phyloP scores from a whole-genome alignment of 129 eudicot genomes.

The Lactuca saligna region DNA sequence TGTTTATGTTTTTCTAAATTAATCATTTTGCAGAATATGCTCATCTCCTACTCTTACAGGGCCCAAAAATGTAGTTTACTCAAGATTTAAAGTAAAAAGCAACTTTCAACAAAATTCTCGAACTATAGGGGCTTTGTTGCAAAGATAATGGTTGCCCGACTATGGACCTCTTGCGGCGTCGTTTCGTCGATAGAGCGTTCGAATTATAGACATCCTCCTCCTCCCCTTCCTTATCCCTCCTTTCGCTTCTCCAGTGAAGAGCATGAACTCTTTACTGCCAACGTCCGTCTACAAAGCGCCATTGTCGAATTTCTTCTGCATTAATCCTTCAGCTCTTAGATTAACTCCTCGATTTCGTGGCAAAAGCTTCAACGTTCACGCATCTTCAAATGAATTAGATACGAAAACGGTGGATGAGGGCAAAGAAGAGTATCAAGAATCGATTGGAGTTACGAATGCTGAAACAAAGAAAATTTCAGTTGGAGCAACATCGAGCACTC shows the following conservation, averaged over 20 bases:
- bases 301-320: slow-evolving; percentile 31
- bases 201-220: slow-evolving; percentile 15
- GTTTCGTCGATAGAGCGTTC: not conserved
- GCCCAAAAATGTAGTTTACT: not conserved
- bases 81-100: not conserved
- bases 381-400: slow-evolving; percentile 53
- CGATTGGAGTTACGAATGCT: slow-evolving; percentile 22
- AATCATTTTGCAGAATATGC: not conserved
- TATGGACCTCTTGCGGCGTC: slow-evolving; percentile 16
- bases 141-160: not conserved
- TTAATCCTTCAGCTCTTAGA: slow-evolving; percentile 21
- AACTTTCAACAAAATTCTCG: slow-evolving; percentile 2
- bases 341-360: slow-evolving; percentile 6
- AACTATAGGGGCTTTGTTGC: not conserved
- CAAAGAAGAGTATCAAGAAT: slow-evolving; percentile 15
- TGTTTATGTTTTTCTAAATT: too few species aligned
- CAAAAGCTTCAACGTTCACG: slow-evolving; percentile 19
- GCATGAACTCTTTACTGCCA: slow-evolving; percentile 52
- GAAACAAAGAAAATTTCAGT: slow-evolving; percentile 24
- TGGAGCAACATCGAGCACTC: slow-evolving; percentile 17
- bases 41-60: not conserved
- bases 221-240: slow-evolving; percentile 14
- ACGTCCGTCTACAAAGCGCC: slow-evolving; percentile 39
- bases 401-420: slow-evolving; percentile 33
- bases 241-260: slow-evolving; percentile 12